phyloP scores from a whole-genome alignment of 768 basidiomycete genomes.

The Sarcodon aspratus region DNA sequence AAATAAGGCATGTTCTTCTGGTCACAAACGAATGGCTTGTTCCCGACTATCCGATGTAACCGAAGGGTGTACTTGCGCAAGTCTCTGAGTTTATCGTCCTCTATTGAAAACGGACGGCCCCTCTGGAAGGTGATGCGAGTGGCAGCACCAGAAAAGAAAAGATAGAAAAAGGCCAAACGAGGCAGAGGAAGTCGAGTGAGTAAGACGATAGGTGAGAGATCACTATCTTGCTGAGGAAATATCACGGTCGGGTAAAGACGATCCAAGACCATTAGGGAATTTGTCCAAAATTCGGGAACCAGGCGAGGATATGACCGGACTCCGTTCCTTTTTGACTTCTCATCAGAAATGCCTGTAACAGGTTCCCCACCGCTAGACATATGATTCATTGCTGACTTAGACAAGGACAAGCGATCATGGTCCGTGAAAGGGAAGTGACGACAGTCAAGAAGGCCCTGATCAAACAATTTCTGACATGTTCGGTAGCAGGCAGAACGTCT shows the following conservation, averaged over 20 bases:
- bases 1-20: slow-evolving; percentile 50
- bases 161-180: slow-evolving; percentile 35
- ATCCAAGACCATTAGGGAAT: slow-evolving; percentile 18
- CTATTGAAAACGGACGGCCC: slow-evolving; percentile 37
- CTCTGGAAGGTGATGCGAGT: slow-evolving; percentile 30
- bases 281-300: slow-evolving; percentile 58
- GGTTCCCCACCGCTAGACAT: no score
- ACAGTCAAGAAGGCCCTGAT: slow-evolving; percentile 40
- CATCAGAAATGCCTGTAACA: background rate
- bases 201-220: slow-evolving; percentile 47
- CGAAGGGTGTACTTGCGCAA: slow-evolving; percentile 56
- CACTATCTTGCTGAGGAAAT: slow-evolving; percentile 13
- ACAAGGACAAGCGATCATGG: background rate
- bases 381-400: background rate
- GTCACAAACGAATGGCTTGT: slow-evolving; percentile 55
- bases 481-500: slow-evolving; percentile 48
- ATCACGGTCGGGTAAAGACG: slow-evolving; percentile 51
- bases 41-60: slow-evolving; percentile 47
- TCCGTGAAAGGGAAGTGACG: slow-evolving; percentile 16
- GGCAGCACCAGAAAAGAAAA: slow-evolving; percentile 46
- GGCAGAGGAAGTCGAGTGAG: slow-evolving; percentile 63
- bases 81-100: slow-evolving; percentile 30
- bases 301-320: slow-evolving; percentile 46
- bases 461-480: slow-evolving; percentile 39
- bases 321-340: slow-evolving; percentile 18